Evolutionary conservation across 1,139 yeast genomes (phyloP).

Genomic region (Candida anutae): DNA sequence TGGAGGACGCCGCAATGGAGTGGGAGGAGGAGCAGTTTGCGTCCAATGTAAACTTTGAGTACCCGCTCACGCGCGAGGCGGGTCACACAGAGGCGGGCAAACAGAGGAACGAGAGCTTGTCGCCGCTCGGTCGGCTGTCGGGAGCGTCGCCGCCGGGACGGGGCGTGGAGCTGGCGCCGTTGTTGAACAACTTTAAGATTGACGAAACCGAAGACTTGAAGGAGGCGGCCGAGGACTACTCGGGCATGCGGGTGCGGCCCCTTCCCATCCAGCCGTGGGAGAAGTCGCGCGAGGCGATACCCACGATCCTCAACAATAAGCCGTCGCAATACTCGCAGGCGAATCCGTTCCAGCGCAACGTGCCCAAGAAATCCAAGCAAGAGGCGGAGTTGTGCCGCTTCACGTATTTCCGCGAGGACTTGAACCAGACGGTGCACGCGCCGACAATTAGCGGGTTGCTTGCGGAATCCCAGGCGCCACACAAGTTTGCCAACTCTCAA

Average conservation of each 20-base stretch:
- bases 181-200: slow-evolving; percentile 34
- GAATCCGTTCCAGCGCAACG: slow-evolving; percentile 3
- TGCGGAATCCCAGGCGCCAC: slow-evolving; percentile 3
- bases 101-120: slow-evolving; percentile 2
- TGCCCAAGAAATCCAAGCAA: slow-evolving; percentile 8
- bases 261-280: slow-evolving; percentile 76
- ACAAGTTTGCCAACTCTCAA: neutral
- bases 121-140: too few species aligned
- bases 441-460: slow-evolving; percentile 81
- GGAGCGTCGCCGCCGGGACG: neutral
- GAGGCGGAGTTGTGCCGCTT: slow-evolving; percentile 44
- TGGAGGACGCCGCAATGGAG: slow-evolving; percentile 24
- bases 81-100: too few species aligned
- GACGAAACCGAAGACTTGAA: slow-evolving; percentile 53
- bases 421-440: slow-evolving; percentile 83
- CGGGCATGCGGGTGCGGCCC: slow-evolving; percentile 60
- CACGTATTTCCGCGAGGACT: slow-evolving; percentile 87
- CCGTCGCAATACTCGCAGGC: neutral
- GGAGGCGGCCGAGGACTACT: slow-evolving; percentile 20
- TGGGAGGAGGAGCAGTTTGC: slow-evolving; percentile 8
- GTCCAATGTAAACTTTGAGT: slow-evolving; percentile 19
- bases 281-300: slow-evolving; percentile 24
- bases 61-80: slow-evolving; percentile 12
- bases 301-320: slow-evolving; percentile 20
- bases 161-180: slow-evolving; percentile 17